Evolutionary conservation across 352 stramenopile species (phyloP).

Genomic region (Pythium insidiosum): DNA sequence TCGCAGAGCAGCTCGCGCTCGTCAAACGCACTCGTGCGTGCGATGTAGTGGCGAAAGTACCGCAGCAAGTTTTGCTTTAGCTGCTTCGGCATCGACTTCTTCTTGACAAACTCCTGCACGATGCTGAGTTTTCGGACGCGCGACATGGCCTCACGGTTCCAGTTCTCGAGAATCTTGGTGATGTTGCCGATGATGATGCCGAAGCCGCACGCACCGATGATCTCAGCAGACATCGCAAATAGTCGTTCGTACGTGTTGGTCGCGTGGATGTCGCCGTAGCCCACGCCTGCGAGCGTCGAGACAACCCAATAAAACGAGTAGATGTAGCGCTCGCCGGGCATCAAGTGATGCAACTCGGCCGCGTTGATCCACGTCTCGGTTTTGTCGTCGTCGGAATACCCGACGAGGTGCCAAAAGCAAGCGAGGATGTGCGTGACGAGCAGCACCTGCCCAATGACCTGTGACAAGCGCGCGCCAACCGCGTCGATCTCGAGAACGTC

Average conservation of each 20-base stretch:
- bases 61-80: conserved; percentile 45
- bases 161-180: conserved; percentile 76
- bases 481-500: conserved; percentile 57
- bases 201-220: conserved; percentile 71
- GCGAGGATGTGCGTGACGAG: conserved; percentile 65
- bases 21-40: conserved; percentile 66
- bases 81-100: conserved; percentile 42
- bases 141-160: conserved; percentile 52
- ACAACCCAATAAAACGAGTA: conserved; percentile 86
- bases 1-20: conserved; percentile 69
- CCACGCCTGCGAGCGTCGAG: conserved; percentile 67
- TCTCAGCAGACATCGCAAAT: conserved; percentile 59
- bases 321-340: conserved; percentile 41
- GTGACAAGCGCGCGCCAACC: conserved; percentile 48
- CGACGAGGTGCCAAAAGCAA: conserved; percentile 76
- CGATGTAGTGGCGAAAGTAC: conserved; percentile 80
- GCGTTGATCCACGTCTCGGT: conserved; percentile 41
- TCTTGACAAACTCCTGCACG: conserved; percentile 54
- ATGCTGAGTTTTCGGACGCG: conserved; percentile 51
- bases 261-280: conserved; percentile 76
- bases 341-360: conserved; percentile 15
- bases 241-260: conserved; percentile 60
- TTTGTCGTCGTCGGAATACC: conserved; percentile 21
- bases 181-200: conserved; percentile 82
- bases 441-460: conserved; percentile 56